phyloP scores from a whole-genome alignment of 345 rosid genomes.

The Sonneratia alba region DNA sequence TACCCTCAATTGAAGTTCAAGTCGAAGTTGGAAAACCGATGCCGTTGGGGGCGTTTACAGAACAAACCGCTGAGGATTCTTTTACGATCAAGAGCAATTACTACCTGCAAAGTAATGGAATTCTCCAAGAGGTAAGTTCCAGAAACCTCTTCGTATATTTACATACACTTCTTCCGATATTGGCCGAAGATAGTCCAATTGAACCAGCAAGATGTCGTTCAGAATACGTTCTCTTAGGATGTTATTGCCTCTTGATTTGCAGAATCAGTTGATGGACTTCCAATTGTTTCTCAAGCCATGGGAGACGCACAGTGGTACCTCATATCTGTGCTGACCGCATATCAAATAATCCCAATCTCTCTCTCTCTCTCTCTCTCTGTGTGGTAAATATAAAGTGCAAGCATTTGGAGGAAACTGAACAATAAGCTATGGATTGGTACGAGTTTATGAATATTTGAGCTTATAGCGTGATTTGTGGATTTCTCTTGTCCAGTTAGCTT shows the following conservation, averaged over 20 bases:
- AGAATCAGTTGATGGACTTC: constrained; percentile 7
- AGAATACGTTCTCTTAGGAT: background rate
- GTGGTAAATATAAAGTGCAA: background rate
- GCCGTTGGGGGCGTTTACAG: too few species aligned
- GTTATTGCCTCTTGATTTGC: background rate
- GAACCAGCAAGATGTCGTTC: too few species aligned
- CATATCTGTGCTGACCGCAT: background rate
- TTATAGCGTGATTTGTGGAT: background rate
- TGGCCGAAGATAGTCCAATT: too few species aligned
- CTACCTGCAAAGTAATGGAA: background rate
- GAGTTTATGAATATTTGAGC: background rate
- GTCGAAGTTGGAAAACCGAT: background rate
- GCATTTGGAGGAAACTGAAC: background rate
- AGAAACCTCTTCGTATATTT: too few species aligned
- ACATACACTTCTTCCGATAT: too few species aligned
- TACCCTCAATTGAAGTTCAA: background rate
- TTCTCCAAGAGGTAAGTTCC: background rate
- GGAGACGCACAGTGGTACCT: constrained; percentile 1
- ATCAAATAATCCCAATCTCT: background rate
- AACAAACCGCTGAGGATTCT: background rate
- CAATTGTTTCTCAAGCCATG: constrained; percentile 4
- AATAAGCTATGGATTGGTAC: background rate
- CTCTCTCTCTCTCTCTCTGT: too few species aligned
- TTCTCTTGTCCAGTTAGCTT: background rate
- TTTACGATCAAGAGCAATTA: background rate